phyloP scores from a whole-genome alignment of 805 yeast species.

The Maudiozyma turicensis region DNA sequence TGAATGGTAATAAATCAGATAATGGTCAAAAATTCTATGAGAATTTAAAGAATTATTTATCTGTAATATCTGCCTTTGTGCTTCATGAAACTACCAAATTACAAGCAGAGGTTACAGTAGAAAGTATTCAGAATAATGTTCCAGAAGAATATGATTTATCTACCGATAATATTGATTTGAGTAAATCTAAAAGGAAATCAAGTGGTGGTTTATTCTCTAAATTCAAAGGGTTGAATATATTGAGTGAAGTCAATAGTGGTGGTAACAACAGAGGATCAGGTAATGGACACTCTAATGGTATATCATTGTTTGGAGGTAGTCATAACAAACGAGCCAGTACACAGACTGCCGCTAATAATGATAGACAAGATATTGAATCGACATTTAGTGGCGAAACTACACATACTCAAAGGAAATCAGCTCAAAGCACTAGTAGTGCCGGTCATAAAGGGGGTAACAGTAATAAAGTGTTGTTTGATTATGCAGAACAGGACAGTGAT shows the following conservation, averaged over 20 bases:
- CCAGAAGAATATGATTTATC: slow-evolving; percentile 58
- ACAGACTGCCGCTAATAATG: slow-evolving; percentile 6
- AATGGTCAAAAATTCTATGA: slow-evolving; percentile 29
- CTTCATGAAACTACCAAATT: slow-evolving; percentile 67
- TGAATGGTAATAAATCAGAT: slow-evolving; percentile 20
- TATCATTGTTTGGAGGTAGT: slow-evolving; percentile 1
- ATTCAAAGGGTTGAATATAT: slow-evolving; percentile 13
- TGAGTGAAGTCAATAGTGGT: background rate
- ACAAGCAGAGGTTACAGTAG: slow-evolving; percentile 75
- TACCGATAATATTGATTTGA: slow-evolving; percentile 39
- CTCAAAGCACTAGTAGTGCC: background rate
- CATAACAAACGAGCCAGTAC: background rate
- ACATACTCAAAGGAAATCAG: background rate
- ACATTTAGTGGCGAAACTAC: slow-evolving; percentile 5
- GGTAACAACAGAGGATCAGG: background rate
- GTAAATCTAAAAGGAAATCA: slow-evolving; percentile 40
- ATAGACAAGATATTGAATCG: slow-evolving; percentile 4
- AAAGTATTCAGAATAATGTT: slow-evolving; percentile 78
- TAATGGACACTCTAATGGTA: background rate
- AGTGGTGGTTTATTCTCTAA: slow-evolving; percentile 37
- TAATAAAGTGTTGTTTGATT: slow-evolving; percentile 53
- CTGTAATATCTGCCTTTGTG: slow-evolving; percentile 51
- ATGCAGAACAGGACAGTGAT: slow-evolving; percentile 61
- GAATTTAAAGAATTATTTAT: slow-evolving; percentile 42
- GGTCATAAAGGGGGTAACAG: background rate